Base-by-base conservation (phyloP, 1,284 basidiomycete species). In the Cutaneotrichosporon mucoides region DNA sequence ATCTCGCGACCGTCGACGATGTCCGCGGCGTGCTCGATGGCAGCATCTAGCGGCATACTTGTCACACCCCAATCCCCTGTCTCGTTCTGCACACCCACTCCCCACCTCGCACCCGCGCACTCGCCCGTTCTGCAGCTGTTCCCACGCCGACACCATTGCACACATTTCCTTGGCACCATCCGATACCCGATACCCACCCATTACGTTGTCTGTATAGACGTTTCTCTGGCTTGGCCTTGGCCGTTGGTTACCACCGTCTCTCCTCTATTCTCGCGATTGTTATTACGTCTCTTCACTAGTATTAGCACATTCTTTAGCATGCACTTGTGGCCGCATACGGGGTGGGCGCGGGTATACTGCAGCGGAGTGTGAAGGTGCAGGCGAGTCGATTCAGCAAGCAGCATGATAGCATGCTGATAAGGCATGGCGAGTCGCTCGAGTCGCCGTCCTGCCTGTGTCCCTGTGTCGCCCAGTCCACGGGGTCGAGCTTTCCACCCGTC, bases 1-100 rank as follows among this genome's bases (percentile, higher is more conserved):
- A 99, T 77, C 83, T 99, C 42, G 84, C 82, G 34, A 81, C 83
- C 37, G 92, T 94, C 38, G 88, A 89, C 62, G 95, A 99, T 73
- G 90, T 99, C 53, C 84, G 96, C 59, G 91, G 90, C 52, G 89
- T 99, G 50, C 83, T 99, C 59, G 94, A 85, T 65, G 83, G 82
- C 24, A 63, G 68, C 35, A 57, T 75, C 16, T 75, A 65, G 63
- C 16, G 12, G 38, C 38, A 40, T 12, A 35, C 24, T 44, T 24
- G n/a, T 45, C 11, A 7, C 33, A 43, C 38, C 24, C 50, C 40
- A 13, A 13, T 35, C 46, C 10, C 8, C 13, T n/a, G 5, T 11
- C 8, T 41, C 16, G 6, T 38, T 8, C 37, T 16, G 15, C 6
- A 40, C 33, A 37, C 35, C 41, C 35, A 44, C 50, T 44, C 40